phyloP scores from a whole-genome alignment of 108 stramenopile genomes.

The Nitzschia sp. region DNA sequence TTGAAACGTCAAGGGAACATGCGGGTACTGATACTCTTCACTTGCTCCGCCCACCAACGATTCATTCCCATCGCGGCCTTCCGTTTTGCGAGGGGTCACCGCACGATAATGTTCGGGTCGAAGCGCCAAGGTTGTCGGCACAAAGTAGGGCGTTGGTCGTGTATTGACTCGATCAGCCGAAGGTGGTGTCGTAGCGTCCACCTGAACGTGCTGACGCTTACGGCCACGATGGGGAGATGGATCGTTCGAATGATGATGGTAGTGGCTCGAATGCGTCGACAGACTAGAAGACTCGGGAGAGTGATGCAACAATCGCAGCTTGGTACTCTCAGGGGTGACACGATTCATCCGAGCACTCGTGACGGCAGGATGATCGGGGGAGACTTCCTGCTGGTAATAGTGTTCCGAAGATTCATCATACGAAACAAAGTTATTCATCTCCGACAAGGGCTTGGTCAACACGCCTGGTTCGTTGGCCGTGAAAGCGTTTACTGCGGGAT shows the following conservation, averaged over 20 bases:
- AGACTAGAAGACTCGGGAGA: conserved; percentile 37
- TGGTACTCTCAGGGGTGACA: conserved; percentile 23
- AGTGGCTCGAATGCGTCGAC: conserved; percentile 1
- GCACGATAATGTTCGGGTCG: conserved; percentile 76
- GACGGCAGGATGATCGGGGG: background rate
- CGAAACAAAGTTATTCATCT: conserved; percentile 89
- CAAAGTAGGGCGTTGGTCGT: background rate
- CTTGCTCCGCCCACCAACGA: conserved; percentile 1
- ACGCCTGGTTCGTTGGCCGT: conserved; percentile 71
- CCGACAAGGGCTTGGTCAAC: conserved; percentile 62
- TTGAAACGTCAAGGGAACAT: conserved; percentile 66
- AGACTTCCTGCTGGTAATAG: background rate
- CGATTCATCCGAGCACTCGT: background rate
- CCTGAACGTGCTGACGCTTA: background rate
- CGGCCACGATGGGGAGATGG: background rate
- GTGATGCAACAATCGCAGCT: conserved; percentile 7
- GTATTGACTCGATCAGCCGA: conserved; percentile 16
- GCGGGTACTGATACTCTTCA: conserved; percentile 59
- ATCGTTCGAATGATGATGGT: background rate
- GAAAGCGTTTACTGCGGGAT: conserved; percentile 76
- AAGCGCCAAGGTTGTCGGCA: conserved; percentile 38
- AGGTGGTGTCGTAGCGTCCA: background rate
- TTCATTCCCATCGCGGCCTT: background rate
- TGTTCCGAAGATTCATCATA: conserved; percentile 16
- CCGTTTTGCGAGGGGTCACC: conserved; percentile 29